Conservation (phyloP, 139 green algal species). For the Axilococcus clingmanii region DNA sequence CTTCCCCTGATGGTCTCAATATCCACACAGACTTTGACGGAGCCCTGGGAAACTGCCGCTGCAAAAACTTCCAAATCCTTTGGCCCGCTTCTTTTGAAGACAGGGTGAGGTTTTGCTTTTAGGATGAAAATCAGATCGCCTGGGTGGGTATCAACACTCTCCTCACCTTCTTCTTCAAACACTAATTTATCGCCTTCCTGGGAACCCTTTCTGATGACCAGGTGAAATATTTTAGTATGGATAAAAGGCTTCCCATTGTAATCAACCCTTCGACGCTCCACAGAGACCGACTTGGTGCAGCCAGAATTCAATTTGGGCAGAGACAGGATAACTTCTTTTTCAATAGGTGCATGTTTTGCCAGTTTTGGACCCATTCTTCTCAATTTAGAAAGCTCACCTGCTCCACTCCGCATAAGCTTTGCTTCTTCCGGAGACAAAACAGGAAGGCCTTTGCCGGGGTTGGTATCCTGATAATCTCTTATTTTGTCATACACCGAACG, state of each 20-base stretch:
- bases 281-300: conserved; percentile 13
- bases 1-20: not conserved
- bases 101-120: conserved; percentile 18
- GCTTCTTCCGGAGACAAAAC: conserved; percentile 17
- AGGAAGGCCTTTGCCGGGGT: conserved; percentile 24
- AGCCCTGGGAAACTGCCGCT: not conserved
- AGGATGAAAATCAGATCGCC: conserved; percentile 23
- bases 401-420: conserved; percentile 15
- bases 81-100: conserved; percentile 6
- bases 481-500: conserved; percentile 30
- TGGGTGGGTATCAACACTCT: conserved; percentile 24
- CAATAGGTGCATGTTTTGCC: conserved; percentile 16
- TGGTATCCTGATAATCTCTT: conserved; percentile 17
- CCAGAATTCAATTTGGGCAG: conserved; percentile 22
- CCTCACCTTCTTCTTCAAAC: conserved; percentile 27
- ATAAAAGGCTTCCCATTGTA: conserved; percentile 5
- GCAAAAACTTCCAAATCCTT: conserved; percentile 24
- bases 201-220: conserved; percentile 19
- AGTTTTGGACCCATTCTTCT: conserved; percentile 20
- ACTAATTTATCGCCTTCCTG: conserved; percentile 17
- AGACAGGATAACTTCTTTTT: conserved; percentile 16
- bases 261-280: conserved; percentile 14
- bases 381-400: conserved; percentile 21
- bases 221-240: conserved; percentile 14
- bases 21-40: conserved; percentile 1